Conservation (phyloP, 176 grass and related monocot species). For the Aegilops sharonensis region DNA sequence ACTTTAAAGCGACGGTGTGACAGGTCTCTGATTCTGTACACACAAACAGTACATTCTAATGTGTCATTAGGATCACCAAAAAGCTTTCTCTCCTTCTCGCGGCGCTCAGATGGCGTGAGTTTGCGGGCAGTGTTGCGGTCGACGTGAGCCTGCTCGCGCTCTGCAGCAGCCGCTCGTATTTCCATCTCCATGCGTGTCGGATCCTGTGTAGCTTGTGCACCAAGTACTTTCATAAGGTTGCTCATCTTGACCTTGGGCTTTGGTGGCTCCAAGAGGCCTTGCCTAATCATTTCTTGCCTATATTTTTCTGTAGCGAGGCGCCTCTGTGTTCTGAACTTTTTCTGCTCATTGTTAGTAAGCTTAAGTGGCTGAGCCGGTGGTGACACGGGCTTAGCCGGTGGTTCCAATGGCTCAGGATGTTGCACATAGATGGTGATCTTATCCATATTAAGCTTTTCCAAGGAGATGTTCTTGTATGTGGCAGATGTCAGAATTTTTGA, state of each 20-base stretch:
- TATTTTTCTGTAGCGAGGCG: slow-evolving; percentile 95
- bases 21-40: slow-evolving; percentile 81
- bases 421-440: slow-evolving; percentile 88
- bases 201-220: slow-evolving; percentile 82
- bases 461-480: slow-evolving; percentile 50
- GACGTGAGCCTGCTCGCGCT: slow-evolving; percentile 89
- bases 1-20: slow-evolving; percentile 86
- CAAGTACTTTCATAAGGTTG: slow-evolving; percentile 95
- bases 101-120: slow-evolving; percentile 79
- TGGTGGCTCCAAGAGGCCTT: slow-evolving; percentile 92
- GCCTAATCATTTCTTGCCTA: slow-evolving; percentile 98
- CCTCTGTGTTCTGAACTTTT: slow-evolving; percentile 89
- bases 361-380: slow-evolving; percentile 91
- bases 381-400: slow-evolving; percentile 68
- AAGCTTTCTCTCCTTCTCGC: slow-evolving; percentile 83
- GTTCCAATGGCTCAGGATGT: slow-evolving; percentile 83
- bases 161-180: slow-evolving; percentile 76
- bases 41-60: slow-evolving; percentile 67
- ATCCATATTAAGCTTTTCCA: slow-evolving; percentile 77
- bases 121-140: slow-evolving; percentile 86
- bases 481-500: slow-evolving; percentile 53
- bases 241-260: slow-evolving; percentile 99
- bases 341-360: slow-evolving; percentile 93
- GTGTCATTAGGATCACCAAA: slow-evolving; percentile 66
- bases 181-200: slow-evolving; percentile 91